Conservation (phyloP, 352 stramenopile species). For the Globisporangium rhizosaccharum region DNA sequence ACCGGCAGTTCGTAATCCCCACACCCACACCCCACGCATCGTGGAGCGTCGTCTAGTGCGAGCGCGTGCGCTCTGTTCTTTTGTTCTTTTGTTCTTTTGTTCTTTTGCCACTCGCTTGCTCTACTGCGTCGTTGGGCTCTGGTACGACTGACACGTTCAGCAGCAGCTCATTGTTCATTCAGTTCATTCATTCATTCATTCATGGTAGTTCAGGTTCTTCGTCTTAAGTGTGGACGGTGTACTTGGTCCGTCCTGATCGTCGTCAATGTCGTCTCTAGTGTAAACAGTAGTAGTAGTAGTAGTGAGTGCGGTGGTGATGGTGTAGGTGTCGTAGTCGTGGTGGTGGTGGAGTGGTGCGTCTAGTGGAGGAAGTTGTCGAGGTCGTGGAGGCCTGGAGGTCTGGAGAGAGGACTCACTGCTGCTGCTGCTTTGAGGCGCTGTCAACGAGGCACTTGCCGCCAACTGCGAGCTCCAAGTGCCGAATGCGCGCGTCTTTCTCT, state of each 20-base stretch:
- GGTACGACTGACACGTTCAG: background rate
- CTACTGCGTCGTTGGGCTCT: constrained; percentile 13
- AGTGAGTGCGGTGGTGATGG: too few relatives aligned
- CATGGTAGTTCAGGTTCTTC: background rate
- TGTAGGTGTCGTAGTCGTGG: background rate
- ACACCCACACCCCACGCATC: constrained; percentile 16
- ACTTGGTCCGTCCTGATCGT: constrained; percentile 11
- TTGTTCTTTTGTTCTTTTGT: constrained; percentile 1
- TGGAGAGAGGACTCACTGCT: too few relatives aligned
- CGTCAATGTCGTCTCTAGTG: background rate
- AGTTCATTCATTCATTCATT: background rate
- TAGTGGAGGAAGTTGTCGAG: too few relatives aligned
- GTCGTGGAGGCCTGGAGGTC: too few relatives aligned
- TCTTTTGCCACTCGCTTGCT: constrained; percentile 4
- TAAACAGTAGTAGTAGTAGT: background rate
- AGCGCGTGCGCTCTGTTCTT: constrained; percentile 9
- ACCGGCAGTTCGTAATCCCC: constrained; percentile 62
- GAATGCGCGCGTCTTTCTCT: constrained; percentile 36
- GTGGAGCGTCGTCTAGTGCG: constrained; percentile 23
- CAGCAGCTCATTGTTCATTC: background rate
- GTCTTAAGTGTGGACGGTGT: constrained; percentile 1
- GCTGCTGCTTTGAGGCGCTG: background rate
- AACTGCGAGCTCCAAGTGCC: constrained; percentile 49
- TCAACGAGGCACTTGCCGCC: constrained; percentile 30
- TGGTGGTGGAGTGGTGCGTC: too few relatives aligned